Base-by-base conservation (phyloP, 371 early-diverging fungal species). In the Rhizopus arrhizus region DNA sequence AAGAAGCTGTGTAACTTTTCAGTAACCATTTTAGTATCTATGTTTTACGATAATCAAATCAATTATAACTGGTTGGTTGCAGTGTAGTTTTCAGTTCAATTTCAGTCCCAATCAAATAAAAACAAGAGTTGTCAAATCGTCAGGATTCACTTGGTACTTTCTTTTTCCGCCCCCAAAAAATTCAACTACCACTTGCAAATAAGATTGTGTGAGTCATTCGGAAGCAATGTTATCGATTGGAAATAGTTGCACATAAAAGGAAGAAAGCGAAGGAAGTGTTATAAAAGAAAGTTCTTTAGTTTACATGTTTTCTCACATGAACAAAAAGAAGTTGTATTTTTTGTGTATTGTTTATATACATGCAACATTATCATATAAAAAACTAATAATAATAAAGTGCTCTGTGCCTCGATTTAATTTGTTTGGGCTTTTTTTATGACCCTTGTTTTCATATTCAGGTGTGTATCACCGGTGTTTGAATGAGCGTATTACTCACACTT, bases 401-500 rank as follows among this genome's bases (percentile, higher is more conserved):
- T 6, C 15, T 43, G 11, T 43, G 15, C 43, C 43, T 43, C 43
- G 43, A 43, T n/a, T 43, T 15, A n/a, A 43, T 43, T 43, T 43
- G n/a, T 43, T 43, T 43, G 43, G 43, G 43, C 43, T 43, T 43
- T 43, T 36, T 36, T 43, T 43, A 29, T 48, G 16, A 48, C 48
- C 48, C 48, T 48, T 48, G 48, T 48, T 48, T 48, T 48, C 48
- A 15, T 48, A 29, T 48, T 48, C 48, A 48, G 48, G 48, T 48
- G 48, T 48, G 48, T 48, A 48, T 48, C 48, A 15, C 8, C 48
- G 48, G 8, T 22, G 12, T n/a, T 48, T 48, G 7, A 48, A 48
- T 48, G 28, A 8, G 31, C 28, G 48, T 48, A 48, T 48, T 48
- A 48, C 43, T 43, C 43, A 43, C 48, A 10, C 48, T 48, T 29